Evolutionary conservation across 441 rosid genomes (phyloP), one percentile per base, ranked within the genome.

Genomic region (Daphne laureola): DNA sequence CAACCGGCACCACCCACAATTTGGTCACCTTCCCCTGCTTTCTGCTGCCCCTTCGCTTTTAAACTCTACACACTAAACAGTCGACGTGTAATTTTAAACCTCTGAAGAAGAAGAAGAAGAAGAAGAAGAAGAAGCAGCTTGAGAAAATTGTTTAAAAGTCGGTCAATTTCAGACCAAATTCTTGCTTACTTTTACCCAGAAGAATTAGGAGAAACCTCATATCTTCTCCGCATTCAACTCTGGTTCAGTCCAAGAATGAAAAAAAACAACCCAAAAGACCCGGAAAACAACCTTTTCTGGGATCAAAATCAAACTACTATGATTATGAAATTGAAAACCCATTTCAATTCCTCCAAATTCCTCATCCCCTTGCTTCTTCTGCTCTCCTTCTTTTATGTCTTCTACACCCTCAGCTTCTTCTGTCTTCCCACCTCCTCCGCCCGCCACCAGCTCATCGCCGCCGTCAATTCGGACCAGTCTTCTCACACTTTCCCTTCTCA

Each of bases 291-390:
- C 35, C 14, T 61, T 25, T 48, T 47, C 49, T 11, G 67, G 43
- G 49, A 49, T 44, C 27, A 25, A 31, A 45, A 26, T 49, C 43
- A 58, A 46, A 62, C 55, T 17, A 62, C 55, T 17, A n/a, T 8
- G 17, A 43, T 25, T 17, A 25, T 63, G 64, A 67, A 55, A 35
- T 59, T 63, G 64, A 67, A 55, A 35, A 63, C 43, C 27, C 35
- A 57, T 45, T 61, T 50, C 46, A 18, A 25, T 1, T 5, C 63
- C 9, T 60, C 71, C 0, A 77, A 68, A 52, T 56, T 75, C 26
- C 45, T 77, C 50, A 35, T 75, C 36, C 65, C 54, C 55, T 54
- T 74, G 53, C 54, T 71, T 41, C 54, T 75, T 43, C 45, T 74
- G 4, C 44, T 68, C 53, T 72, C 73, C 1, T 5, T 76, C 27